phyloP scores from a whole-genome alignment of 345 rosid species.

The Dipteronia sinensis region DNA sequence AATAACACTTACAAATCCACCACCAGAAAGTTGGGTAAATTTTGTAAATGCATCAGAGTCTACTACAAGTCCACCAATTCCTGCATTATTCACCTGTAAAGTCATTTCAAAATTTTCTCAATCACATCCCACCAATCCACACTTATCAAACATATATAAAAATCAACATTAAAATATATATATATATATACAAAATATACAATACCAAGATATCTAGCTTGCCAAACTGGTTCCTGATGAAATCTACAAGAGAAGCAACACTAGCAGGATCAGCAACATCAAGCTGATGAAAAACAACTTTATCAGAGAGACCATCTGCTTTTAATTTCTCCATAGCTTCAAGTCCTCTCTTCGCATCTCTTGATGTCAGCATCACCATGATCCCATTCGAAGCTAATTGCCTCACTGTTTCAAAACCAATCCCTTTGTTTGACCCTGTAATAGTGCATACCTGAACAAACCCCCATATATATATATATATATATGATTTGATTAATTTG shows the following conservation, averaged over 20 bases:
- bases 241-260: slow-evolving; percentile 29
- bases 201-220: slow-evolving; percentile 16
- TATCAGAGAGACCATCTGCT: slow-evolving; percentile 13
- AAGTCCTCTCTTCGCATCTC: slow-evolving; percentile 40
- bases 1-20: background rate
- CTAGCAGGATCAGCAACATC: slow-evolving; percentile 37
- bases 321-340: slow-evolving; percentile 34
- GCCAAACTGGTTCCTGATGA: background rate
- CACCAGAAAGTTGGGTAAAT: background rate
- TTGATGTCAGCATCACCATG: slow-evolving; percentile 29
- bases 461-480: no score
- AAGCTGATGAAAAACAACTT: slow-evolving; percentile 42
- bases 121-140: background rate
- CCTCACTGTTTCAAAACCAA: slow-evolving; percentile 31
- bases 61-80: slow-evolving; percentile 12
- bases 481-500: no score
- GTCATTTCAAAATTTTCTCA: background rate
- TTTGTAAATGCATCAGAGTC: slow-evolving; percentile 7
- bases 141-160: background rate
- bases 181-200: no score
- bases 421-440: slow-evolving; percentile 39
- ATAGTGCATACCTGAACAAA: slow-evolving; percentile 26
- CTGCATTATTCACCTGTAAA: slow-evolving; percentile 34
- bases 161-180: background rate
- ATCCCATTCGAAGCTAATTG: slow-evolving; percentile 34